Percentiles rank a stretch among this genome's conserved stretches.
Evolutionary conservation across 768 basidiomycete species (phyloP).

Genomic region (Auriculariales sp.): DNA sequence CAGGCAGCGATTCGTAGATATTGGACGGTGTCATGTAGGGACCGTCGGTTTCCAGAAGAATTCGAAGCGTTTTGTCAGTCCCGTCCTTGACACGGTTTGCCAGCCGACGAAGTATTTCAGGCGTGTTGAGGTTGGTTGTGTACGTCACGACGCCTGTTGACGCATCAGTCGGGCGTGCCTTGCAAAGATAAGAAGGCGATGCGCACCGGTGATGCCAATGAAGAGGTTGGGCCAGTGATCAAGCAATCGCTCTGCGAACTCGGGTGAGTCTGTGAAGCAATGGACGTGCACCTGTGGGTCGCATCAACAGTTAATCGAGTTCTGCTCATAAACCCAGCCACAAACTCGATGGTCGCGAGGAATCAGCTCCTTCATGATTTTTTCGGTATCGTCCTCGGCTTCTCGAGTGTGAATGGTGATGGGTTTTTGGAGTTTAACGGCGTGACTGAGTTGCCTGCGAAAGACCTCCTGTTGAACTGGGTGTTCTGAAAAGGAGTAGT

Average conservation of each 20-base stretch:
- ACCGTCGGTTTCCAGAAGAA: constrained; percentile 72
- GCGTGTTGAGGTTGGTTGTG: constrained; percentile 56
- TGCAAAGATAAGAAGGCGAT: background rate
- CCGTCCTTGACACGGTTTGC: constrained; percentile 8
- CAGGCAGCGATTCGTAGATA: constrained; percentile 41
- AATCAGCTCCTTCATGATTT: constrained; percentile 61
- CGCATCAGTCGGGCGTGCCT: background rate
- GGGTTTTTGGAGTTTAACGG: constrained; percentile 56
- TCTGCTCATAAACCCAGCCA: background rate
- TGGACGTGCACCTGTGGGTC: constrained; percentile 63
- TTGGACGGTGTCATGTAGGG: constrained; percentile 79
- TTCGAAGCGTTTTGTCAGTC: constrained; percentile 21
- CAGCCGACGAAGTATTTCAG: constrained; percentile 48
- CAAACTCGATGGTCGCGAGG: constrained; percentile 38
- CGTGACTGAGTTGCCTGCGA: constrained; percentile 48
- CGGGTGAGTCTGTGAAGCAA: constrained; percentile 75
- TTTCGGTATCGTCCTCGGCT: constrained; percentile 70
- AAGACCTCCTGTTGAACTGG: constrained; percentile 54
- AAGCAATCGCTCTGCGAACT: constrained; percentile 54
- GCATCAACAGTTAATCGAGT: background rate
- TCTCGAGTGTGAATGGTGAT: constrained; percentile 80
- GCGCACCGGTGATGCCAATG: constrained; percentile 65
- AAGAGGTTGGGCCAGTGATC: constrained; percentile 68
- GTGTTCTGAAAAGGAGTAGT: constrained; percentile 66
- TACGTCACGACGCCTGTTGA: constrained; percentile 64